Evolutionary conservation across 192 early-diverging fungal species (phyloP), one percentile per base, ranked within the genome.

Genomic region (Rhizophagus clarus): DNA sequence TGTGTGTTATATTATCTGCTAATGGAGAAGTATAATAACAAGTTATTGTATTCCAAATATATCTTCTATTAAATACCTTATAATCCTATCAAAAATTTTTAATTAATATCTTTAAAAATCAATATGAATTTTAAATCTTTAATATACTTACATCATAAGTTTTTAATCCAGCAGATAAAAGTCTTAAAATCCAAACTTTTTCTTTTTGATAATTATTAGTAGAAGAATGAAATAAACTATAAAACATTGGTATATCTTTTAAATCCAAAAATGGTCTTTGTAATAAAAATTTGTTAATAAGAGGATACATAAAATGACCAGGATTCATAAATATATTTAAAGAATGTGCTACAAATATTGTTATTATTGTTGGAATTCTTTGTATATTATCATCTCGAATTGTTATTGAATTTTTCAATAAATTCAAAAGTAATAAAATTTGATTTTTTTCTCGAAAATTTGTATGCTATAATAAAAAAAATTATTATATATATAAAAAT

Each of bases 241-340:
- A 93, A 81, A 96, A 96, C 88, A 96, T 89, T 6, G 95, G 95
- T 15, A 96, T 86, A 86, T 96, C 94, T 82, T 92, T 86, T 60
- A 95, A 83, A 84, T 95, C 94, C 26, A 96, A 85, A 2, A 89
- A 76, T 11, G 93, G 90, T 29, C 92, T 84, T 72, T 93, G 91
- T 31, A 94, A 85, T 24, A 94, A 87, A 83, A 96, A 96, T 56
- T 88, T 88, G 63, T 94, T 92, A 62, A 96, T 85, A 37, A 89
- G 82, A 26, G 93, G 89, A 81, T 92, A 93, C 91, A 96, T 91
- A 47, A 89, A 91, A 79, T 91, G 88, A 17, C 91, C 94, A 7
- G 95, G 95, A 69, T 89, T 90, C 28, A 92, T 73, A 7, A 93
- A 34, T 11, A 92, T 86, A 29, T 85, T 81, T 7, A 95, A 67